Evolutionary conservation across 2,329 filamentous ascomycete species (phyloP).

Genomic region (Xylariomycetidae sp.): DNA sequence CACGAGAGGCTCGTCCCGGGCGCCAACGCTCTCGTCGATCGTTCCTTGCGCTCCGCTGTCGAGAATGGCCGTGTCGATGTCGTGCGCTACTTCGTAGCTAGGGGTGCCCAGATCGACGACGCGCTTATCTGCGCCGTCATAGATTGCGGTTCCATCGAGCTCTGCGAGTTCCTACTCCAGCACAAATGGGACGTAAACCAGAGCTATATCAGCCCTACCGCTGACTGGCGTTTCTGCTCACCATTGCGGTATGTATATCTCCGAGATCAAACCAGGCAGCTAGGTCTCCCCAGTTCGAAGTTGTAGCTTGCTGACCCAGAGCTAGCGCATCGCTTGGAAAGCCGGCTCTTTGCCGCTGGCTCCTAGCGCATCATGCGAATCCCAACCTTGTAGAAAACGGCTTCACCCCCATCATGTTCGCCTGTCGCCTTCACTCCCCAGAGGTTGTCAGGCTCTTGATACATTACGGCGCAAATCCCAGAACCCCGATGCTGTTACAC

Average conservation of each 20-base stretch:
- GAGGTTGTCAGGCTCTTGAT: slow-evolving; percentile 15
- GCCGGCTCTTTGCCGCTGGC: slow-evolving; percentile 13
- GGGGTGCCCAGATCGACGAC: slow-evolving; percentile 17
- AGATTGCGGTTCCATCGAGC: slow-evolving; percentile 15
- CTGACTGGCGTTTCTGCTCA: slow-evolving; percentile 17
- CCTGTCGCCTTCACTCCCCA: slow-evolving; percentile 15
- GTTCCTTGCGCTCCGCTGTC: slow-evolving; percentile 15
- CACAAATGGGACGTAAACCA: slow-evolving; percentile 18
- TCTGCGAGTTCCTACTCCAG: slow-evolving; percentile 13
- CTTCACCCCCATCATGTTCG: slow-evolving; percentile 19
- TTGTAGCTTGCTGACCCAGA: slow-evolving; percentile 5
- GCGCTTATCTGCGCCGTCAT: slow-evolving; percentile 16
- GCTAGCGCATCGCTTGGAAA: slow-evolving; percentile 15
- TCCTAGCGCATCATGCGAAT: slow-evolving; percentile 16
- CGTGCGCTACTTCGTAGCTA: slow-evolving; percentile 15
- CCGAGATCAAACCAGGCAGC: too few relatives aligned
- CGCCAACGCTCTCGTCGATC: slow-evolving; percentile 15
- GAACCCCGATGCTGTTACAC: slow-evolving; percentile 16
- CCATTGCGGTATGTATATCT: slow-evolving; percentile 12
- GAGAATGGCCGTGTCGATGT: slow-evolving; percentile 13
- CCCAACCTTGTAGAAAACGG: slow-evolving; percentile 16
- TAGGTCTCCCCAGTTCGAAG: too few relatives aligned
- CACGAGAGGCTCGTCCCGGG: slow-evolving; percentile 15
- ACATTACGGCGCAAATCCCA: slow-evolving; percentile 14
- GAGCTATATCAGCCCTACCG: slow-evolving; percentile 17